Conservation (phyloP, 768 basidiomycete genomes). For the Rhodotorula babjevae region DNA sequence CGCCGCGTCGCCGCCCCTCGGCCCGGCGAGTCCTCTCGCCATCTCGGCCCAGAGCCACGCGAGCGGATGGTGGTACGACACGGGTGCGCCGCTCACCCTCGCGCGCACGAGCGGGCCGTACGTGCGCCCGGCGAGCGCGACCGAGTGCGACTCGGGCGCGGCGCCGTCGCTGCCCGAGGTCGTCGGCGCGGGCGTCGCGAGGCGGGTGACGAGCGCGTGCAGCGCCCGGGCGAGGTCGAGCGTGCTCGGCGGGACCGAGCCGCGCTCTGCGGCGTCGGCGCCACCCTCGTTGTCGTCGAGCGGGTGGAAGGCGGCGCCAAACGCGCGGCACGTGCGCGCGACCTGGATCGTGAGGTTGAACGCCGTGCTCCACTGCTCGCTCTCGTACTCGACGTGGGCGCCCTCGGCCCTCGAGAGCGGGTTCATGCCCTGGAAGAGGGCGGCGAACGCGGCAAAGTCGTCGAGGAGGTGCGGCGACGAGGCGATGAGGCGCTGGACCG, state of each 20-base stretch:
- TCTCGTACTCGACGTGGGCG: conserved; percentile 90
- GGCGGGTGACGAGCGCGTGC: not conserved
- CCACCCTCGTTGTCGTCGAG: conserved; percentile 46
- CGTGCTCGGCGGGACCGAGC: conserved; percentile 40
- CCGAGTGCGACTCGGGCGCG: not conserved
- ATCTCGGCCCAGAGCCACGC: conserved; percentile 87
- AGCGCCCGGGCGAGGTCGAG: conserved; percentile 2
- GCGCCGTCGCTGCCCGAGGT: not conserved
- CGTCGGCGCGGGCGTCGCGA: not conserved
- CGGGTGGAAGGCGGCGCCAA: conserved; percentile 71
- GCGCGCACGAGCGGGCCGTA: conserved; percentile 48
- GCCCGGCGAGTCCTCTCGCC: conserved; percentile 56
- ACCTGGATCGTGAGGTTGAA: conserved; percentile 91
- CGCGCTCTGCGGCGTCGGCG: conserved; percentile 47
- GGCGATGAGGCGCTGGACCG: conserved; percentile 72
- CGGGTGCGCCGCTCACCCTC: conserved; percentile 62
- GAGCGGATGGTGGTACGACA: conserved; percentile 87
- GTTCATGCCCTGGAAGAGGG: conserved; percentile 88
- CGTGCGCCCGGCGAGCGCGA: not conserved
- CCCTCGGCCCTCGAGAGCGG: conserved; percentile 76
- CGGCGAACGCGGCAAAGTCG: conserved; percentile 70
- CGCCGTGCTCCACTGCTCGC: conserved; percentile 92
- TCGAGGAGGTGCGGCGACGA: conserved; percentile 62
- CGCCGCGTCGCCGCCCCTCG: not conserved
- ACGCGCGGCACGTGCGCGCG: conserved; percentile 79